Evolutionary conservation across 2,329 filamentous ascomycete species (phyloP).

Genomic region (Aspergillus sergii): DNA sequence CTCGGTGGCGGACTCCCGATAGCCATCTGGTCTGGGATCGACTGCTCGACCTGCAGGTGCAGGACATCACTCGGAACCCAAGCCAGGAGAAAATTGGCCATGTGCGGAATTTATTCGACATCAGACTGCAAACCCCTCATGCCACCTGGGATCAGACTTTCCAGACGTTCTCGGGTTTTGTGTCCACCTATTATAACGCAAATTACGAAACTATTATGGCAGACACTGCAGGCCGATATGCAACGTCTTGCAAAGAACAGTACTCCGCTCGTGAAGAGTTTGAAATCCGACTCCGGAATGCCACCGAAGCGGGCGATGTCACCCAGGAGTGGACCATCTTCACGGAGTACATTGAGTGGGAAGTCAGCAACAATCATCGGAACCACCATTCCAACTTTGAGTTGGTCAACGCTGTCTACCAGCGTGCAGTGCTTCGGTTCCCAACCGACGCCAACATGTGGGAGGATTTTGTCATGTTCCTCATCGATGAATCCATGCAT

Average conservation of each 20-base stretch:
- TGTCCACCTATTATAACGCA: constrained; percentile 57
- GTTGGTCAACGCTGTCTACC: constrained; percentile 67
- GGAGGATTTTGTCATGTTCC: constrained; percentile 80
- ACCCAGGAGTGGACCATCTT: constrained; percentile 57
- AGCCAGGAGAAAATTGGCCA: constrained; percentile 52
- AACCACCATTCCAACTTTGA: constrained; percentile 57
- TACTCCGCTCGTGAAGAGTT: constrained; percentile 56
- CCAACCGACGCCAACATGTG: constrained; percentile 74
- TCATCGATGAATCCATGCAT: constrained; percentile 58
- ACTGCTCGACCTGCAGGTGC: constrained; percentile 57
- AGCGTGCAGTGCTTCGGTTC: constrained; percentile 74
- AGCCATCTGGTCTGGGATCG: constrained; percentile 65
- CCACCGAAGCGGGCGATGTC: constrained; percentile 54
- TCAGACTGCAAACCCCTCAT: constrained; percentile 61
- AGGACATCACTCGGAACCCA: constrained; percentile 54
- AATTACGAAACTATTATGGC: constrained; percentile 63
- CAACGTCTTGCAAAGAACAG: constrained; percentile 50
- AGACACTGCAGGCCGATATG: constrained; percentile 50
- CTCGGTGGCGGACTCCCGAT: constrained; percentile 63
- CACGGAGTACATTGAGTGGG: constrained; percentile 80
- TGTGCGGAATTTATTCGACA: constrained; percentile 55
- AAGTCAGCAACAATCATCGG: constrained; percentile 65
- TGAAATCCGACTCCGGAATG: constrained; percentile 57
- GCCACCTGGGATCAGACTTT: constrained; percentile 62
- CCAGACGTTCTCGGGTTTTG: constrained; percentile 61